Evolutionary conservation across 805 yeast genomes (phyloP).

Genomic region (Nakazawaea holstii): DNA sequence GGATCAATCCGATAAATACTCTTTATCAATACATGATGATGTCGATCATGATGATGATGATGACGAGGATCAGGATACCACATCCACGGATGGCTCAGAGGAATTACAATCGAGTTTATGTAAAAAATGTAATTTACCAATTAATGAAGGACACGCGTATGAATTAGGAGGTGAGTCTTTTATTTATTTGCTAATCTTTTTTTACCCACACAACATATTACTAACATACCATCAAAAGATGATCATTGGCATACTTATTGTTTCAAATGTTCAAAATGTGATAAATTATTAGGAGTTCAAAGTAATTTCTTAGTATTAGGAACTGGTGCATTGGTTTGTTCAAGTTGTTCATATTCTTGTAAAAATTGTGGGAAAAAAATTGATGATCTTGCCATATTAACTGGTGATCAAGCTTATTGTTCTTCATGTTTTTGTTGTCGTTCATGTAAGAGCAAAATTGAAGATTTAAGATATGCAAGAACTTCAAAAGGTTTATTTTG

Average conservation of each 20-base stretch:
- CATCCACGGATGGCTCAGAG: slow-evolving; percentile 5
- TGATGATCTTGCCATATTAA: slow-evolving; percentile 87
- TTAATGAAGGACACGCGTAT: slow-evolving; percentile 89
- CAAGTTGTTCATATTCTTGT: slow-evolving; percentile 89
- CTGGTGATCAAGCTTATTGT: slow-evolving; percentile 95
- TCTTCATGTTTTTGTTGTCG: slow-evolving; percentile 85
- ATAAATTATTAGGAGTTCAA: slow-evolving; percentile 72
- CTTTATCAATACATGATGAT: not conserved
- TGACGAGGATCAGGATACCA: slow-evolving; percentile 2
- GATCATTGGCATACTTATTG: slow-evolving; percentile 96
- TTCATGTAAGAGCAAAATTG: slow-evolving; percentile 79
- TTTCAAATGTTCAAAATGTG: slow-evolving; percentile 85
- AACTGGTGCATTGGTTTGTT: slow-evolving; percentile 85
- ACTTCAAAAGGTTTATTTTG: slow-evolving; percentile 92
- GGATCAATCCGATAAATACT: not conserved
- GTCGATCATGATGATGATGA: not conserved
- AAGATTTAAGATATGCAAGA: slow-evolving; percentile 85
- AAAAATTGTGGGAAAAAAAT: slow-evolving; percentile 80
- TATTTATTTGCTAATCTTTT: not conserved
- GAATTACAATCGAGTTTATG: slow-evolving; percentile 16
- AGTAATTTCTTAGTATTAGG: slow-evolving; percentile 89
- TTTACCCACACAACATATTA: too few relatives aligned
- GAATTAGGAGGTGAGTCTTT: slow-evolving; percentile 64
- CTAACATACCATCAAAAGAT: slow-evolving; percentile 5
- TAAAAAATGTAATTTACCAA: slow-evolving; percentile 41